These are phyloP conservation scores for Canavalia gladiata DNA, from an alignment of 306 rosid genomes.

Conservation along the genomic window DNA sequence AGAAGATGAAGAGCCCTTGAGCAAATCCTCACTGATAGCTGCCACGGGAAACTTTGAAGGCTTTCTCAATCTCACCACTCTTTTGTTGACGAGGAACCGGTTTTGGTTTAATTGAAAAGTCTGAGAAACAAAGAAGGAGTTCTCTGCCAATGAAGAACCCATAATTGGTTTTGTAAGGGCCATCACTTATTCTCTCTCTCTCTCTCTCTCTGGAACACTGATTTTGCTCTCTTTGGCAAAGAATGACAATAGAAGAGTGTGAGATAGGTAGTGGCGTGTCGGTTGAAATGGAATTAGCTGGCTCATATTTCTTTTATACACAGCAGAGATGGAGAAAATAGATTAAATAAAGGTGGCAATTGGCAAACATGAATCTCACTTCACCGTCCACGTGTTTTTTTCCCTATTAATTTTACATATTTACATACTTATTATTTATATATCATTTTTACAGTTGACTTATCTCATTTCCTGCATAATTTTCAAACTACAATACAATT, in stretches of 20 bases:
- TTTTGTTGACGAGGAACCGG: slow-evolving; percentile 48
- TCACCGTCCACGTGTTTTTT: slow-evolving; percentile 74
- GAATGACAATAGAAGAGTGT: neutral
- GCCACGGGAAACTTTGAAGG: slow-evolving; percentile 68
- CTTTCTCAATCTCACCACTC: slow-evolving; percentile 53
- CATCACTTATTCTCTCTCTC: slow-evolving; percentile 44
- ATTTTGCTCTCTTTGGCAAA: neutral
- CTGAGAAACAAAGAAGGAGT: slow-evolving; percentile 52
- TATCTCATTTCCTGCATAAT: neutral
- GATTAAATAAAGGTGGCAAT: slow-evolving; percentile 38
- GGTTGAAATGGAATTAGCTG: slow-evolving; percentile 35
- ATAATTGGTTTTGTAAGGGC: slow-evolving; percentile 68
- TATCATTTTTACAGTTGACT: neutral
- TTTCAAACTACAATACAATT: too few relatives aligned
- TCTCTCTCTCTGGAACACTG: neutral
- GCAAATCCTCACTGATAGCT: slow-evolving; percentile 84
- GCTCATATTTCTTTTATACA: slow-evolving; percentile 42
- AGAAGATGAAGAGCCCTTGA: slow-evolving; percentile 49
- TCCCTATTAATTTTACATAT: neutral
- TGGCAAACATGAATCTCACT: slow-evolving; percentile 42
- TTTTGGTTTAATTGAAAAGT: slow-evolving; percentile 35
- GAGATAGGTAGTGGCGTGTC: slow-evolving; percentile 33
- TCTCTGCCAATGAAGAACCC: slow-evolving; percentile 61
- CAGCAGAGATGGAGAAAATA: neutral
- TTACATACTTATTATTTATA: neutral